phyloP scores from a whole-genome alignment of 371 early-diverging fungal species.

The Lichtheimia hyalospora region DNA sequence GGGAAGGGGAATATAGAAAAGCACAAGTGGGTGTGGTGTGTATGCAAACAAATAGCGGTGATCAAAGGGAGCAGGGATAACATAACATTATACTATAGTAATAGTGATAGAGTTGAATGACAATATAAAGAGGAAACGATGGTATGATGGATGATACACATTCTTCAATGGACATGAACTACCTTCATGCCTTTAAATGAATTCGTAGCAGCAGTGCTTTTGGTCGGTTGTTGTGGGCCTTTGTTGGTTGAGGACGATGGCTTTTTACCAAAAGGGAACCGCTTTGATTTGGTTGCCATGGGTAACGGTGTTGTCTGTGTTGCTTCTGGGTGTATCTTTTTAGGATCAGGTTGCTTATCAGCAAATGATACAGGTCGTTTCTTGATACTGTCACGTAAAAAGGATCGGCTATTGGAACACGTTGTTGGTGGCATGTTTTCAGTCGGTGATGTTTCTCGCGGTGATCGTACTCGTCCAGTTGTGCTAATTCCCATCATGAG shows the following conservation, averaged over 20 bases:
- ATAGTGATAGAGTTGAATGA: not conserved
- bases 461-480: constrained; percentile 23
- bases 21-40: not conserved
- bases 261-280: constrained; percentile 17
- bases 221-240: constrained; percentile 1
- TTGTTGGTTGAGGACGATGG: constrained; percentile 10
- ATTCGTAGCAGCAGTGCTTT: constrained; percentile 4
- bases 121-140: not conserved
- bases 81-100: not conserved
- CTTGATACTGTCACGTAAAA: constrained; percentile 5
- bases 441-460: not conserved
- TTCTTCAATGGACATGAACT: constrained; percentile 31
- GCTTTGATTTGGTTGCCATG: constrained; percentile 7
- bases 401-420: not conserved
- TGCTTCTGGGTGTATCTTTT: constrained; percentile 13
- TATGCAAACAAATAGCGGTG: not conserved
- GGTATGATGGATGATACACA: not conserved
- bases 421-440: constrained; percentile 7
- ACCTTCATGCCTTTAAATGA: constrained; percentile 25
- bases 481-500: constrained; percentile 48
- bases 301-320: constrained; percentile 19
- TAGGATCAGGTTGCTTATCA: not conserved
- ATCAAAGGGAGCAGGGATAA: not conserved
- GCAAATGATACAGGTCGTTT: constrained; percentile 27
- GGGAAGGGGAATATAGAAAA: no score